Evolutionary conservation across 192 early-diverging fungal genomes (phyloP), one percentile per base, ranked within the genome.

Genomic region (Coemansia sp.): DNA sequence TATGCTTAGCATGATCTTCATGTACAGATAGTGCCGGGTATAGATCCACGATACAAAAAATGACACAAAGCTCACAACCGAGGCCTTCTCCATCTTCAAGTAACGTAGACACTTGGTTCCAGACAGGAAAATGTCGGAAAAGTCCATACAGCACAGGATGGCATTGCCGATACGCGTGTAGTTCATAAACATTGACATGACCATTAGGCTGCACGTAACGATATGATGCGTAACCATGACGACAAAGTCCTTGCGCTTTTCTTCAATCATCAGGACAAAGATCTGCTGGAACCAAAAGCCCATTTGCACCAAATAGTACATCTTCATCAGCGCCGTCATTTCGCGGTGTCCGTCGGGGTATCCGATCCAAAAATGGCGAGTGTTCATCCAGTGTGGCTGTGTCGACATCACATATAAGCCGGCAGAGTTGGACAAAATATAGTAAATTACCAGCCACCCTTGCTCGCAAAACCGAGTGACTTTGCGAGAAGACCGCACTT

Each of bases 251-350:
- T 88, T 88, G 66, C 89, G 82, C 26, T 70, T 77, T 72, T 89
- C 85, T 37, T 90, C 87, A 17, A 86, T 79, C 56, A 88, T 67
- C 47, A 90, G 51, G 9, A 86, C 85, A 68, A 87, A 89, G 34
- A 87, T 61, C 74, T 90, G 89, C 62, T 91, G 89, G 42, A 91
- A 54, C 86, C 87, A 89, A 69, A 85, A 88, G n/a, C 82, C 86
- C 41, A 87, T 75, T 56, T 91, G 87, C 28, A 86, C 60, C 52
- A 91, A 54, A 51, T 91, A 91, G 60, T 91, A 91, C 40, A 71
- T 74, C 67, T 91, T 91, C 68, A 83, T 77, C 20, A 74, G 47
- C 31, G 61, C 47, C 3, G 81, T 49, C 47, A 85, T 61, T 40
- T 80, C 66, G 43, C 62, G 51, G 60, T 91, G 89, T 2, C 64